Evolutionary conservation across 306 rosid species (phyloP), one percentile per base, ranked within the genome.

Genomic region (Lathyrus oleraceus): DNA sequence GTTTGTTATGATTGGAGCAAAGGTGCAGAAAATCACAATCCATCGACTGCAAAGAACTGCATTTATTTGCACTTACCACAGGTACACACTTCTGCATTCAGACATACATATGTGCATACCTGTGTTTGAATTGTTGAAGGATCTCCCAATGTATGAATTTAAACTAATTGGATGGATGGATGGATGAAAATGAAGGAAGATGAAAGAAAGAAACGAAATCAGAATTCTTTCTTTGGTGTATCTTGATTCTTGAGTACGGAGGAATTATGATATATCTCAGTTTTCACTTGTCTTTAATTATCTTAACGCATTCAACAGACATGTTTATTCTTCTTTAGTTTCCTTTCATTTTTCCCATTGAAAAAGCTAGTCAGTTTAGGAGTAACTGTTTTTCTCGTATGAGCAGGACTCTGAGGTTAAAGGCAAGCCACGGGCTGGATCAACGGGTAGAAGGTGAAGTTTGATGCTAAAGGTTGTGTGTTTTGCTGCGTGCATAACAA

Each of bases 1-100:
- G 86, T 84, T 47, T 91, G 97, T 67, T 89, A 92, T 58, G 98
- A 92, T 76, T 89, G 95, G 96, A 82, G 96, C 72, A 89, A 92
- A 73, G 95, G 96, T 11, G 98, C 96, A 15, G 96, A 92, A 86
- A 89, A 87, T 79, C 91, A 89, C 82, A 89, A 89, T 70, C 91
- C 98, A 17, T 78, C 95, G 44, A 78, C 88, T 2, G 92, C 95
- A 2, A 89, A 87, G 83, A 78, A 71, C 79, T 57, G 40, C 87
- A 92, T 92, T 52, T 92, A 20, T 85, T 67, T 85, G 65, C 98
- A 87, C 70, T 20, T 86, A 28, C 87, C 90, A 25, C 97, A 91
- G 96, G 97, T 86, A 76, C 17, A 76, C 21, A 61, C 67, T 13
- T 28, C 14, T 57, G 67, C 30, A 40, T 54, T 23, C 17, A 5